Base-by-base conservation (phyloP, 768 basidiomycete genomes). In the Hericium alpestre region DNA sequence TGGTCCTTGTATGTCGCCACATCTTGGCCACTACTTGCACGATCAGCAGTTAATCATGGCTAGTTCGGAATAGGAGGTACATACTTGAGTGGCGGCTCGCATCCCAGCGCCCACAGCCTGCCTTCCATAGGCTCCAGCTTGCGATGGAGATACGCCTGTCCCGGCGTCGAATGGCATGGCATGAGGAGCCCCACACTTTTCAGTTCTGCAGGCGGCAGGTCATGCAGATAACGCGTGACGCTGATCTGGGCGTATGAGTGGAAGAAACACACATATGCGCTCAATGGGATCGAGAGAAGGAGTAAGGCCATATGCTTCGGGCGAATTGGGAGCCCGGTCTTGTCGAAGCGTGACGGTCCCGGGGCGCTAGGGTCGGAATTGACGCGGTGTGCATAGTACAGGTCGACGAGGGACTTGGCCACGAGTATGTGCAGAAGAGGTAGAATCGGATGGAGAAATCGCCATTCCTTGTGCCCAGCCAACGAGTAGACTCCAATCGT, bases 101-200 rank as follows among this genome's bases (percentile, higher is more conserved):
- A 99, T 5, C 89, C 87, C 22, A 99, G 67, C 20, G 87, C 81
- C 93, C 94, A 98, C 64, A 86, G 66, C 20, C 27, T 18, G 11
- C 49, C 49, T 23, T 46, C 43, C 8, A 20, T 11, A n/a, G 18
- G 10, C 49, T 79, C 81, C 9, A 91, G 76, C 23, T 74, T 71
- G 18, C 82, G 75, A 67, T 98, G 96, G 8, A 98, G 67, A 69
- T 93, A 86, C 1, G 92, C 83, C 65, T 91, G 87, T 73, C 90
- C 93, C 5, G 95, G 95, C 1, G 90, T 91, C 20, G 94, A 96
- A 71, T 99, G 95, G 61, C 96, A 99, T 9, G 96, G 95, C 90
- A 93, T 94, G 20, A 97, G 71, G 64, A 92, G 83, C 1, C 90
- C 92, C 20, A 95, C 71, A 18, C 78, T 74, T 5, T 62, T 61